These are phyloP conservation scores for Ramaria sp. DNA, from an alignment of 768 basidiomycete species.

Conservation along the genomic window DNA sequence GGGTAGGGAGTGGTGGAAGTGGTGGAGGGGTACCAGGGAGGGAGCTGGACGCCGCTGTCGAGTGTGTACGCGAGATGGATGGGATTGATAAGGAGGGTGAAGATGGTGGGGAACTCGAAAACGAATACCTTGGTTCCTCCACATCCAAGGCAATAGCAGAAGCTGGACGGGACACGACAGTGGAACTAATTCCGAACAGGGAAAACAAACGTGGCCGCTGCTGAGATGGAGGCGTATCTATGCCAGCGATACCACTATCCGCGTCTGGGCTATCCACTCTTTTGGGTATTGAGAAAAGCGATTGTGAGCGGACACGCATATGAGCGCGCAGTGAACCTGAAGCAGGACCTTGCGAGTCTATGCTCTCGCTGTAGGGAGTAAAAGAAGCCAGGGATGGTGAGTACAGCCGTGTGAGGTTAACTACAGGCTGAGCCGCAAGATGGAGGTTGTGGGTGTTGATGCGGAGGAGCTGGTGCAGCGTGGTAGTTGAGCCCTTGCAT, in stretches of 20 bases:
- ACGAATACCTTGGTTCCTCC: neutral
- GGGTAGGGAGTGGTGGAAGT: neutral
- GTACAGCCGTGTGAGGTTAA: constrained; percentile 1
- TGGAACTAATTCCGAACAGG: neutral
- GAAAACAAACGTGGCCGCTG: neutral
- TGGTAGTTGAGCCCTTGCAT: neutral
- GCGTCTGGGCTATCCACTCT: too few species aligned
- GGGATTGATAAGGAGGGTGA: constrained; percentile 1
- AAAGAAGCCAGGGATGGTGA: constrained; percentile 8
- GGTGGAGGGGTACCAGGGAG: neutral
- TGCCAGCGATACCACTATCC: neutral
- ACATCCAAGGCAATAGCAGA: too few species aligned
- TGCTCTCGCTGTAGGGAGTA: neutral
- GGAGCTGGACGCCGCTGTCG: neutral
- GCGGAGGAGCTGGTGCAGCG: neutral
- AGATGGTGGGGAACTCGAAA: neutral
- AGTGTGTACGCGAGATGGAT: constrained; percentile 3
- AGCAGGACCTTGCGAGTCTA: neutral
- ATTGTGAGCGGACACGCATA: neutral
- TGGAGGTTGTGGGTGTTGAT: neutral
- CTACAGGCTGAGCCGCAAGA: neutral
- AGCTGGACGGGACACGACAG: neutral
- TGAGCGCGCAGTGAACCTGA: neutral
- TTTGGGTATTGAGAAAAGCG: too few species aligned
- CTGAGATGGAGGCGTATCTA: neutral